Base-by-base conservation (phyloP, 331 rosid genomes). In the Acacia concinna region DNA sequence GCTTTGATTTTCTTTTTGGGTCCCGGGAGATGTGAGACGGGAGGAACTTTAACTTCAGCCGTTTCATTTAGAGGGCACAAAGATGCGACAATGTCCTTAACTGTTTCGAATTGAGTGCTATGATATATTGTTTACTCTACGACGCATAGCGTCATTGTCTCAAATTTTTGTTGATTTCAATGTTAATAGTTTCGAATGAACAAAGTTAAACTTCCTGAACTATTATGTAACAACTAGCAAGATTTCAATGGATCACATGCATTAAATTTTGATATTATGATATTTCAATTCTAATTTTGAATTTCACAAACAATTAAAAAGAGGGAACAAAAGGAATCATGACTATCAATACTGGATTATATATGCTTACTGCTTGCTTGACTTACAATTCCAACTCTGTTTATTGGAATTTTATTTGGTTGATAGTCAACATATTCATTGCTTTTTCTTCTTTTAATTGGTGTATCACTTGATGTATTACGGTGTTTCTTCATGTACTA, bases 1-100 rank as follows among this genome's bases (percentile, higher is more conserved):
- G 73, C 18, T 69, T 67, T 80, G 70, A 52, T 81, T 82, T 76
- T 72, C 38, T 20, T 18, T 77, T 77, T 67, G 74, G 68, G 69
- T 86, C 44, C 65, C 34, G 69, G 44, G 82, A 74, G 84, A 81
- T 87, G 84, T 63, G 83, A 79, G 75, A 37, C 75, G 57, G 21
- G 78, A 43, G 69, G 78, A 41, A 68, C 52, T 80, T 47, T 6
- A 34, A 18, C 28, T 56, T 62, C 14, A 38, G 38, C 72, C 25
- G 49, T 13, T 43, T 18, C 51, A 14, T 70, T 71, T 35, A 23
- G 21, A 73, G 82, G 78, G 62, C 56, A 68, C 3, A 46, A 3
- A 11, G 63, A 47, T 13, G 40, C 43, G 47, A 46, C 46, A 14
- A 13, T 27, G 32, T 35, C 11, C 35, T 71, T 21, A 34, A 13